Percentiles rank a stretch among this genome's conserved stretches.
Conservation (phyloP, 2,329 filamentous ascomycete species). For the Westerdykella aurantiaca region DNA sequence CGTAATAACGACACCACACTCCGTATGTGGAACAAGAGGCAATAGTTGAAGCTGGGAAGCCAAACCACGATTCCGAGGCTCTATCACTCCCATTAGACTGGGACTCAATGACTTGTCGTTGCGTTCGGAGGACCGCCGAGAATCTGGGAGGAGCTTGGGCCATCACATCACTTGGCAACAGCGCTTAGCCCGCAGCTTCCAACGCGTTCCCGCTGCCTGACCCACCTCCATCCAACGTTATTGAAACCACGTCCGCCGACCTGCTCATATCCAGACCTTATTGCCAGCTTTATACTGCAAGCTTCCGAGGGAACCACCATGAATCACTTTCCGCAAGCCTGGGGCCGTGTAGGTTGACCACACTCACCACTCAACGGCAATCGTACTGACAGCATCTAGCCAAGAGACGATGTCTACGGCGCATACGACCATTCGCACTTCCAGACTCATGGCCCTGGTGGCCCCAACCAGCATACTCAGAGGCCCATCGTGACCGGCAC, state of each 20-base stretch:
- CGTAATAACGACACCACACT: not conserved
- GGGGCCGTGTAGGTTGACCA: slow-evolving; percentile 54
- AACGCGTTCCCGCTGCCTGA: slow-evolving; percentile 28
- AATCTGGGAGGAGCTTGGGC: slow-evolving; percentile 30
- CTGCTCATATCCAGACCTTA: slow-evolving; percentile 4
- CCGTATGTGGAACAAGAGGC: too few species aligned
- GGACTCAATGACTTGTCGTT: too few species aligned
- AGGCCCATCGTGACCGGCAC: slow-evolving; percentile 92
- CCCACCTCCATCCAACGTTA: slow-evolving; percentile 13
- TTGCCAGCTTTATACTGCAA: not conserved
- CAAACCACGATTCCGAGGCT: too few species aligned
- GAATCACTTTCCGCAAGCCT: slow-evolving; percentile 62
- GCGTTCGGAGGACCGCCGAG: not conserved
- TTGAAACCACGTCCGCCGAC: slow-evolving; percentile 14
- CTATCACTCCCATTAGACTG: too few species aligned
- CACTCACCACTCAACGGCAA: slow-evolving; percentile 7
- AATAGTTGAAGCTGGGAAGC: too few species aligned
- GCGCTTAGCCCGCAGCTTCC: slow-evolving; percentile 7
- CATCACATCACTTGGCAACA: slow-evolving; percentile 10
- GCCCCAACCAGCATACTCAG: slow-evolving; percentile 75
- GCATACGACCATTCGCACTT: slow-evolving; percentile 86
- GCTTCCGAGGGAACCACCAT: slow-evolving; percentile 38
- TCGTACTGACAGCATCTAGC: slow-evolving; percentile 51
- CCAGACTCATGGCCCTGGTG: slow-evolving; percentile 56
- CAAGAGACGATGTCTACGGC: slow-evolving; percentile 95